Base-by-base conservation (phyloP, 768 basidiomycete species). In the Termitomyces sp. region DNA sequence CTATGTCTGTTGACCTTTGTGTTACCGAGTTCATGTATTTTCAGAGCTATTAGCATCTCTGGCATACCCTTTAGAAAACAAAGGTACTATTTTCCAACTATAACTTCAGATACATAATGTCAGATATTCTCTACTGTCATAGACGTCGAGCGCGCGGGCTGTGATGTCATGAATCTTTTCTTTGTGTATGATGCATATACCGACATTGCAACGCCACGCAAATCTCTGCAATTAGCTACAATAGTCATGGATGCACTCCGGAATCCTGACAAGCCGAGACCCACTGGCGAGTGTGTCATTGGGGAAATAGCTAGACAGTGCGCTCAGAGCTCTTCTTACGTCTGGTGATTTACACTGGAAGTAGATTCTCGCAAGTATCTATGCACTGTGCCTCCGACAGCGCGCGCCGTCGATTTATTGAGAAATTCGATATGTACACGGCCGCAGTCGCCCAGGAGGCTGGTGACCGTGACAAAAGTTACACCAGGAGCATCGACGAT, bases 91-190 rank as follows among this genome's bases (percentile, higher is more conserved):
- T 37, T 61, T 41, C n/a, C 39, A 3, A 23, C 10, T 45, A 12
- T 42, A 3, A 49, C 34, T 28, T 42, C 34, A 16, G 27, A 3
- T 17, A 16, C 6, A 27, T 27, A 3, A 3, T 17, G 23, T 43
- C 21, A 43, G 12, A 25, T 23, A 14, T 19, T 7, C 9, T n/a
- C 30, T 32, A 12, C 9, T 32, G 6, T 45, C 11, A 28, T 47
- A 69, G 70, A 64, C 27, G 68, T 61, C 45, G 63, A 41, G 27
- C 70, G 76, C 17, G 66, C 71, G 11, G 72, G 68, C 9, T 78
- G 79, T 52, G 80, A 82, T 56, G 64, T 82, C 49, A 81, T 83
- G 77, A 73, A 78, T 40, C 58, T 81, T 8, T 73, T 80, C 62
- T 82, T 79, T 59, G 56, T 81, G 42, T 70, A 77, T 60, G 82